A percentile compares a stretch with the other conserved stretches of the same genome.
These are phyloP conservation scores for Aspergillus sp. DNA, from an alignment of 2,329 filamentous ascomycete genomes.

Conservation along the genomic window DNA sequence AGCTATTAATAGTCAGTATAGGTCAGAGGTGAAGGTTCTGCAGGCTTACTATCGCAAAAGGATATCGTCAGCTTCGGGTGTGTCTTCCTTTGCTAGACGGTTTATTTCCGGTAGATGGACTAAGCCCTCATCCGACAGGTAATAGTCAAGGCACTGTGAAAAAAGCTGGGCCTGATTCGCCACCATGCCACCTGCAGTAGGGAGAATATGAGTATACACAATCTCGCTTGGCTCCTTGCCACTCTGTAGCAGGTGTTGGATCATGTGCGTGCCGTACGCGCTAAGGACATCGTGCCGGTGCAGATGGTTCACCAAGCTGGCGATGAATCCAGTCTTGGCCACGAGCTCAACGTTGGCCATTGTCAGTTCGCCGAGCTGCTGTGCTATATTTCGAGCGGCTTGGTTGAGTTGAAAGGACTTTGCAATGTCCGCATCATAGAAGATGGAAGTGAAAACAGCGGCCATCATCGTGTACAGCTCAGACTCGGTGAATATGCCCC, in stretches of 20 bases:
- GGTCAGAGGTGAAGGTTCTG: not conserved
- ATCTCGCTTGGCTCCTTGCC: conserved; percentile 45
- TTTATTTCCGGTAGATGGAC: conserved; percentile 46
- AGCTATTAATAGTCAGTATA: conserved; percentile 20
- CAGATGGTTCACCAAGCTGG: conserved; percentile 36
- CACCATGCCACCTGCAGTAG: conserved; percentile 53
- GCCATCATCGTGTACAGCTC: conserved; percentile 53
- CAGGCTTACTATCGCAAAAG: conserved; percentile 46
- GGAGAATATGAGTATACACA: conserved; percentile 55
- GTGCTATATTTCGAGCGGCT: conserved; percentile 43
- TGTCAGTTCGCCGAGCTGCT: conserved; percentile 47
- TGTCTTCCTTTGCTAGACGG: conserved; percentile 42
- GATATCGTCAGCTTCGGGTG: conserved; percentile 42
- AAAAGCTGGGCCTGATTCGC: conserved; percentile 56
- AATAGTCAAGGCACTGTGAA: conserved; percentile 54
- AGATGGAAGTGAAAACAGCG: conserved; percentile 49
- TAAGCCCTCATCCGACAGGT: conserved; percentile 46
- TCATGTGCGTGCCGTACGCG: conserved; percentile 53
- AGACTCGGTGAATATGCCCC: conserved; percentile 49
- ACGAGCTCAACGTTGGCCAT: conserved; percentile 46
- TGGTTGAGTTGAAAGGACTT: conserved; percentile 50
- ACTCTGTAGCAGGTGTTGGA: conserved; percentile 47
- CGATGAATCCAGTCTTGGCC: conserved; percentile 36
- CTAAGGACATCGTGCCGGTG: conserved; percentile 41
- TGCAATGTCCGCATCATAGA: conserved; percentile 51